Conservation (phyloP, 129 eudicot species). For the Flaveria brownii region DNA sequence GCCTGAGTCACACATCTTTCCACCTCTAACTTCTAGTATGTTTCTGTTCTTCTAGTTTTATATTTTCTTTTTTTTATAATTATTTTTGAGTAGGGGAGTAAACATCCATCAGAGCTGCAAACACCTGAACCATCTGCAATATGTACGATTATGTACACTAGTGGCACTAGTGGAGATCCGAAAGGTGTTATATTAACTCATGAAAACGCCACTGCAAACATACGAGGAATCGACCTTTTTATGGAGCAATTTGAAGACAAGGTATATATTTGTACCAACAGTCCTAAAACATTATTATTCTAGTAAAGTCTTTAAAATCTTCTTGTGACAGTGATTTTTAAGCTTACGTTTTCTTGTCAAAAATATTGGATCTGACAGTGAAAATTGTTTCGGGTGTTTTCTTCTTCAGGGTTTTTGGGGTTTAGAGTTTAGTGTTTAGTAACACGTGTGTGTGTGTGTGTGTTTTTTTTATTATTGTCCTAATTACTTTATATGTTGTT, state of each 20-base stretch:
- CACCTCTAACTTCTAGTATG: background rate
- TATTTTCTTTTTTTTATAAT: background rate
- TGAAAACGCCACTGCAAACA: conserved; percentile 53
- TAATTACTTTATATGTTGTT: background rate
- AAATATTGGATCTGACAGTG: too few relatives aligned
- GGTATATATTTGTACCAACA: conserved; percentile 32
- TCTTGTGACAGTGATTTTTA: background rate
- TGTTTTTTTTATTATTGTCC: background rate
- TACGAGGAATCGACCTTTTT: conserved; percentile 77
- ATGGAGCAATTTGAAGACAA: conserved; percentile 95
- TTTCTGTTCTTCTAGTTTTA: background rate
- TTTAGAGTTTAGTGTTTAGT: background rate
- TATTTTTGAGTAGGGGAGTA: conserved; percentile 54
- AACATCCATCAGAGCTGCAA: conserved; percentile 47
- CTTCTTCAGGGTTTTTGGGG: background rate
- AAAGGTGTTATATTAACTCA: conserved; percentile 94
- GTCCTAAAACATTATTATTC: background rate
- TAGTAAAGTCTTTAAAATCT: background rate
- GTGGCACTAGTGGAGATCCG: conserved; percentile 98
- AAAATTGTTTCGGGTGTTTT: background rate
- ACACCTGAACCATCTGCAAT: conserved; percentile 68
- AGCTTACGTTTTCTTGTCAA: background rate
- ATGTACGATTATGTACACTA: conserved; percentile 95
- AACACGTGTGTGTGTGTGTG: background rate
- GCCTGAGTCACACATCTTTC: background rate